Base-by-base conservation (phyloP, 1,284 basidiomycete genomes). In the Entoloma clypeatum region DNA sequence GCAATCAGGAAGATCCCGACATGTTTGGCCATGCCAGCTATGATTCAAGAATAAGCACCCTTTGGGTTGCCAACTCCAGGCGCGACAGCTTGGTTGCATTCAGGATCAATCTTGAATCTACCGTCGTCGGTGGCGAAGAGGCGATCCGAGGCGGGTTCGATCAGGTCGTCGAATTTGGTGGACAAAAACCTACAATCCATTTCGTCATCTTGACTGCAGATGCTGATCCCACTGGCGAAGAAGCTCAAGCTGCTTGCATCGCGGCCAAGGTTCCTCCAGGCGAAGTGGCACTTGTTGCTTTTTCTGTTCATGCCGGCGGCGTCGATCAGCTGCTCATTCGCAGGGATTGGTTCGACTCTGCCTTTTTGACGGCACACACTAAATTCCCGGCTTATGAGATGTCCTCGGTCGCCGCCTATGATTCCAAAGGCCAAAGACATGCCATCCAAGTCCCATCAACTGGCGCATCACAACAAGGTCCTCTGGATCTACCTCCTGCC, bases 11-110 rank as follows among this genome's bases (percentile, higher is more conserved):
- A 21, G 86, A 88, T 50, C 68, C 68, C 9, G 83, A 86, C 5
- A 89, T 90, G 86, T 90, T 88, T 59, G 85, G 86, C 10, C 87
- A 90, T 54, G 76, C 82, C 50, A 82, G 77, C 56, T 89, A 90
- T 56, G 86, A 90, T 62, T 72, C 82, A 0, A 69, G 85, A 35
- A 86, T 89, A 44, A 81, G 85, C 62, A 88, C 86, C 0, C 67
- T 90, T 11, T 90, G 87, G 87, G 72, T 90, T 19, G 85, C 86
- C 40, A 89, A 89, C 59, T 86, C 78, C 58, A 78, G 84, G 26
- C 75, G 87, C 13, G 84, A 89, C 43, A 89, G 86, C 58, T 71
- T 91, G 63, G 77, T 90, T 31, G 87, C 84, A 10, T 69, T 88
- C 57, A 85, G 77, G 58, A 70, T 90, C 43, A 77, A 75, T 45